Percentiles rank a stretch among this genome's conserved stretches.
Conservation (phyloP, 2,329 filamentous ascomycete species). For the Scedosporium apiospermum region DNA sequence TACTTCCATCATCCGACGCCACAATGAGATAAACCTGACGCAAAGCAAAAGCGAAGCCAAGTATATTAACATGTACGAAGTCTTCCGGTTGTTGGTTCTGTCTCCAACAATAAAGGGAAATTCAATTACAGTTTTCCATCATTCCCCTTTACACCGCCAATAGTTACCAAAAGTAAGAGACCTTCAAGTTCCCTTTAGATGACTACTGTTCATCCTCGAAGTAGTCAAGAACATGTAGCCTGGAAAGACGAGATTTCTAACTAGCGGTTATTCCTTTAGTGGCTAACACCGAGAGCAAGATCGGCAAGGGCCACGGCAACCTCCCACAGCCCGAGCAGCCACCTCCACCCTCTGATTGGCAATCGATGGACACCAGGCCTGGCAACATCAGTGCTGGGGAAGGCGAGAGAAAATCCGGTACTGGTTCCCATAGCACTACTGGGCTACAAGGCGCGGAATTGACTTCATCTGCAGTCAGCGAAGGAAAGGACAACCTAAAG, state of each 20-base stretch:
- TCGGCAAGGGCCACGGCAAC: constrained; percentile 60
- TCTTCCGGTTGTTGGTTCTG: too few relatives aligned
- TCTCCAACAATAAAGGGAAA: too few relatives aligned
- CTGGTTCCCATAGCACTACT: constrained; percentile 33
- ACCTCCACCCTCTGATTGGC: constrained; percentile 67
- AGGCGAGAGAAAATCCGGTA: constrained; percentile 42
- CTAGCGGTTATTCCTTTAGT: background rate
- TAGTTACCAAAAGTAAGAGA: too few relatives aligned
- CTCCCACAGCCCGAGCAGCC: constrained; percentile 74
- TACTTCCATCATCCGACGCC: too few relatives aligned
- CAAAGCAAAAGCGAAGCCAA: too few relatives aligned
- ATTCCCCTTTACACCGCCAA: too few relatives aligned
- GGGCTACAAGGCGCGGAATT: constrained; percentile 52
- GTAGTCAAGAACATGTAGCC: too few relatives aligned
- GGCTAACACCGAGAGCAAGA: constrained; percentile 50
- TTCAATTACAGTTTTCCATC: too few relatives aligned
- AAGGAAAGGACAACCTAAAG: constrained; percentile 46
- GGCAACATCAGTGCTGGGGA: constrained; percentile 62
- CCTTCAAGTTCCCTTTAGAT: too few relatives aligned
- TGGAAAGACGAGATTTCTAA: background rate
- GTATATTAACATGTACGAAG: too few relatives aligned
- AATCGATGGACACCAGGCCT: constrained; percentile 58
- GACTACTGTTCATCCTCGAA: too few relatives aligned
- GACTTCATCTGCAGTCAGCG: constrained; percentile 30
- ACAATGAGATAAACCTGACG: too few relatives aligned